Percentiles rank a stretch among this genome's conserved stretches.
These are phyloP conservation scores for Boletellus ananiceps DNA, from an alignment of 768 basidiomycete genomes.

Conservation along the genomic window DNA sequence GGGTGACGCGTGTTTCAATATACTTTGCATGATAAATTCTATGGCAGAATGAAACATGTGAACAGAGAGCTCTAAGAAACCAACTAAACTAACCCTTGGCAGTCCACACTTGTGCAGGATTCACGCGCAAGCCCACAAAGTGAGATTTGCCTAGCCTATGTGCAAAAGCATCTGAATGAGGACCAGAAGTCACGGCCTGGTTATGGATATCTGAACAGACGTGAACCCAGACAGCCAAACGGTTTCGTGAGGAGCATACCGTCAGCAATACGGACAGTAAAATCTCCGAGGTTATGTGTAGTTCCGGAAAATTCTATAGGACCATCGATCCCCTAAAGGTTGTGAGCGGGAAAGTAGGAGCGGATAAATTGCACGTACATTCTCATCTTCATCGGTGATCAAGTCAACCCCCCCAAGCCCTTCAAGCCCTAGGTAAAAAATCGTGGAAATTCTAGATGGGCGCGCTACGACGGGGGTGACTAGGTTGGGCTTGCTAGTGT, in stretches of 20 bases:
- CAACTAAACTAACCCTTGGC: slow-evolving; percentile 57
- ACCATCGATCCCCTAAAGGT: slow-evolving; percentile 64
- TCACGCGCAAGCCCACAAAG: slow-evolving; percentile 57
- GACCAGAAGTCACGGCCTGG: slow-evolving; percentile 47
- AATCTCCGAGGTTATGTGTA: slow-evolving; percentile 77
- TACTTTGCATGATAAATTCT: slow-evolving; percentile 63
- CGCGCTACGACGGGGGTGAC: slow-evolving; percentile 26
- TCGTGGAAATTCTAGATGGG: slow-evolving; percentile 64
- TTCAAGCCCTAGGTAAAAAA: slow-evolving; percentile 88
- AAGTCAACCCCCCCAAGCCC: slow-evolving; percentile 80
- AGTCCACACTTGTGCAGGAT: slow-evolving; percentile 71
- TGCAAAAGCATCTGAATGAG: slow-evolving; percentile 52
- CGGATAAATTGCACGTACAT: slow-evolving; percentile 44
- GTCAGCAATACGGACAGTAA: slow-evolving; percentile 74
- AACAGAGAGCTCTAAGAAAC: neutral
- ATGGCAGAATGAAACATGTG: neutral
- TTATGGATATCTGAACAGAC: slow-evolving; percentile 53
- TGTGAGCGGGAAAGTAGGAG: slow-evolving; percentile 5
- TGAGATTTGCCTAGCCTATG: slow-evolving; percentile 67
- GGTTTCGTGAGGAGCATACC: slow-evolving; percentile 39
- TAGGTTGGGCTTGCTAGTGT: slow-evolving; percentile 20
- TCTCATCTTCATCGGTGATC: slow-evolving; percentile 69
- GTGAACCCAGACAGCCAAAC: slow-evolving; percentile 2
- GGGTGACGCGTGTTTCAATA: slow-evolving; percentile 55
- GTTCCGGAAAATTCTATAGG: slow-evolving; percentile 67